Conservation (phyloP, 2,329 filamentous ascomycete genomes). For the Botrytis tulipae region DNA sequence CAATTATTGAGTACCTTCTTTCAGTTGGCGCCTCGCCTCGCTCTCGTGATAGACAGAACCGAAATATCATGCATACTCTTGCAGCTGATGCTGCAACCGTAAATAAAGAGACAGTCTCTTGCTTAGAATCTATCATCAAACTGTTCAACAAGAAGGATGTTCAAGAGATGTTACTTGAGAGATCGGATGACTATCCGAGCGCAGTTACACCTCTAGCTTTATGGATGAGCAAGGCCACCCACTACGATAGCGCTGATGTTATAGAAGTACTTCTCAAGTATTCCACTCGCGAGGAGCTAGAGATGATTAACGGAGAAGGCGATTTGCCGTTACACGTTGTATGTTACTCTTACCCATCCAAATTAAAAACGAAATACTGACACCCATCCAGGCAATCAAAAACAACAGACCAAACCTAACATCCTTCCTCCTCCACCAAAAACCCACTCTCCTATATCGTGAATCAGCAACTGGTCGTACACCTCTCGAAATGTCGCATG, state of each 20-base stretch:
- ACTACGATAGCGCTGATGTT: background rate
- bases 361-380: constrained; percentile 40
- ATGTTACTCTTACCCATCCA: constrained; percentile 38
- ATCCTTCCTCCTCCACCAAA: constrained; percentile 30
- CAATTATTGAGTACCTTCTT: constrained; percentile 60
- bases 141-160: constrained; percentile 59
- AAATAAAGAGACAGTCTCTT: constrained; percentile 28
- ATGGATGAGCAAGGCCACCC: constrained; percentile 45
- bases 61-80: constrained; percentile 68
- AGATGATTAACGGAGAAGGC: constrained; percentile 61
- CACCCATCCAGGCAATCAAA: constrained; percentile 39
- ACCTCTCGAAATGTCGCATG: constrained; percentile 64
- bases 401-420: constrained; percentile 27
- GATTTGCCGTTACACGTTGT: constrained; percentile 63
- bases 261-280: constrained; percentile 53
- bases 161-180: constrained; percentile 56
- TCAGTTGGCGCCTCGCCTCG: constrained; percentile 68
- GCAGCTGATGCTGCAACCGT: background rate
- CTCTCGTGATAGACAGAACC: constrained; percentile 55
- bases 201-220: constrained; percentile 63
- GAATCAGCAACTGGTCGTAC: constrained; percentile 78
- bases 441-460: constrained; percentile 52
- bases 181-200: constrained; percentile 50
- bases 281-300: constrained; percentile 55
- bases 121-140: constrained; percentile 50